Conservation (phyloP, 192 early-diverging fungal genomes). For the Podila epicladia region DNA sequence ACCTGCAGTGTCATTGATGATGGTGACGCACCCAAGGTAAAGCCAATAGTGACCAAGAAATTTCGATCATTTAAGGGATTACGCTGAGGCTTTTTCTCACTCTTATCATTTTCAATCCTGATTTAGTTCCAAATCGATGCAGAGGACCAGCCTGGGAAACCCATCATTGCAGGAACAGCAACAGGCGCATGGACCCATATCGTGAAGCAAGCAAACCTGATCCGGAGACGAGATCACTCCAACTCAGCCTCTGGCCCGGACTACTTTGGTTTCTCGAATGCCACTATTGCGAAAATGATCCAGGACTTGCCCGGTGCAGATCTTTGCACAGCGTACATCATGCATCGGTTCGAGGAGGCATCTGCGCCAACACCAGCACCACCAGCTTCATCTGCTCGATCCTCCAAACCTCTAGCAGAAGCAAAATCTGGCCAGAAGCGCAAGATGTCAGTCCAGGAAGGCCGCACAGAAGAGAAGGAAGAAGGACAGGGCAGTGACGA, state of each 20-base stretch:
- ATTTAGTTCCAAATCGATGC: slow-evolving; percentile 81
- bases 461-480: not conserved
- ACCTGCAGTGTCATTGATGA: slow-evolving; percentile 85
- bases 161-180: slow-evolving; percentile 79
- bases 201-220: slow-evolving; percentile 79
- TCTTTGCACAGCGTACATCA: slow-evolving; percentile 76
- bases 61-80: no score
- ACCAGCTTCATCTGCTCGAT: not conserved
- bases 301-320: slow-evolving; percentile 85
- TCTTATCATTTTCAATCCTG: not conserved
- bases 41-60: not conserved
- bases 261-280: slow-evolving; percentile 90
- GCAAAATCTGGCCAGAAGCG: not conserved
- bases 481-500: not conserved
- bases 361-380: not conserved
- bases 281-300: slow-evolving; percentile 86
- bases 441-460: not conserved
- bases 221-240: slow-evolving; percentile 80
- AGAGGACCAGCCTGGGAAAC: slow-evolving; percentile 78
- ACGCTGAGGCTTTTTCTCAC: no score
- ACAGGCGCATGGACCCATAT: slow-evolving; percentile 93
- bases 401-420: no score
- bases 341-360: slow-evolving; percentile 70
- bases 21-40: slow-evolving; percentile 70
- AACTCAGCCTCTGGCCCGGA: slow-evolving; percentile 91